These are phyloP conservation scores for Vicia villosa DNA, from an alignment of 306 rosid species.

Conservation along the genomic window DNA sequence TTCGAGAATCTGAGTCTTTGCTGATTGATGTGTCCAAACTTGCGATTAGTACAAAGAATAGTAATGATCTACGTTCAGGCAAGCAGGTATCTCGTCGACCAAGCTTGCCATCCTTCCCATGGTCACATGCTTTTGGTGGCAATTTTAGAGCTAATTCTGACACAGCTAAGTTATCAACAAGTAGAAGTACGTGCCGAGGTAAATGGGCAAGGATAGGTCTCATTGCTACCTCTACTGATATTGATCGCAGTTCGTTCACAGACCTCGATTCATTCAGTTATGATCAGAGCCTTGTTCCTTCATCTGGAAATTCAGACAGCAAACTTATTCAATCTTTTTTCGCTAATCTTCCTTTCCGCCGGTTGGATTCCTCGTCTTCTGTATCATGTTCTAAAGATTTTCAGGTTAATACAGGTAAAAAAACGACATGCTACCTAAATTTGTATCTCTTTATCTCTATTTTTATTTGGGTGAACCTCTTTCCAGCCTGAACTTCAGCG, in stretches of 20 bases:
- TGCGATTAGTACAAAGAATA: conserved; percentile 55
- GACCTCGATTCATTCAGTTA: conserved; percentile 71
- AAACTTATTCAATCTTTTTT: conserved; percentile 38
- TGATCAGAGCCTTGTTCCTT: conserved; percentile 80
- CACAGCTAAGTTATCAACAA: conserved; percentile 62
- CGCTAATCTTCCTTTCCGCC: conserved; percentile 49
- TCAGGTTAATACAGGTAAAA: conserved; percentile 54
- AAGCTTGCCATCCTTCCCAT: conserved; percentile 81
- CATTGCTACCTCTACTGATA: conserved; percentile 44
- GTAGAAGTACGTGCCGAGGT: conserved; percentile 78
- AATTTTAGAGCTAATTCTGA: conserved; percentile 80
- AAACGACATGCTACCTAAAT: conserved; percentile 24
- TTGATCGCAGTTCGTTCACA: conserved; percentile 50
- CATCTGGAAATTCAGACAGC: conserved; percentile 53
- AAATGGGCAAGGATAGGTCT: conserved; percentile 73
- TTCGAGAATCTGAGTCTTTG: conserved; percentile 81
- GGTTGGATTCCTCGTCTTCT: conserved; percentile 48
- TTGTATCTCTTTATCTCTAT: conserved; percentile 1
- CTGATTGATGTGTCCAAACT: conserved; percentile 81
- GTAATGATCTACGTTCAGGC: conserved; percentile 62
- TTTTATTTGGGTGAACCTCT: not conserved
- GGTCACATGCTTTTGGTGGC: conserved; percentile 85
- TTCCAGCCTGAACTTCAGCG: not conserved
- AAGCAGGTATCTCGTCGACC: conserved; percentile 73
- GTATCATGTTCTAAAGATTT: conserved; percentile 56